Percentiles rank a stretch among this genome's conserved stretches.
Evolutionary conservation across 1,284 basidiomycete genomes (phyloP).

Genomic region (Ganoderma meredithae): DNA sequence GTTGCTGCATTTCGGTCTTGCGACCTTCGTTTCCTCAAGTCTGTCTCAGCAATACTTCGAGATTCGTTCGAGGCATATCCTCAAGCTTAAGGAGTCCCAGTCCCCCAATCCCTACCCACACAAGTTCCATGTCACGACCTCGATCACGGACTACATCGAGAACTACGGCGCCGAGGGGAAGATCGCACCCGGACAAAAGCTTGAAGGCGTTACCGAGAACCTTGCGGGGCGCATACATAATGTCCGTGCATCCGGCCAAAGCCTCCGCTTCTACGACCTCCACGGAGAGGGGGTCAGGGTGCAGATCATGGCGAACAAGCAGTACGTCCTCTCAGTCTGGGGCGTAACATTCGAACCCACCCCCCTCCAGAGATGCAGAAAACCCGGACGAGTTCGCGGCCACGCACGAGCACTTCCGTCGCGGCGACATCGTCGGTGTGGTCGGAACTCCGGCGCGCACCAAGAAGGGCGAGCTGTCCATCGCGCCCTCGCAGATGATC

Average conservation of each 20-base stretch:
- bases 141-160: slow-evolving; percentile 82
- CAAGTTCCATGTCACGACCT: slow-evolving; percentile 93
- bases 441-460: slow-evolving; percentile 90
- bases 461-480: slow-evolving; percentile 95
- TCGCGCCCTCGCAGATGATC: slow-evolving; percentile 83
- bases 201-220: slow-evolving; percentile 58
- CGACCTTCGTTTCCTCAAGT: slow-evolving; percentile 8
- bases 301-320: slow-evolving; percentile 93
- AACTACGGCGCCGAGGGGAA: slow-evolving; percentile 80
- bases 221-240: slow-evolving; percentile 94
- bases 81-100: slow-evolving; percentile 85
- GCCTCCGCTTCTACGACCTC: slow-evolving; percentile 95
- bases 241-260: slow-evolving; percentile 84
- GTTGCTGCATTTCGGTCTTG: slow-evolving; percentile 34
- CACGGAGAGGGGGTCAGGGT: slow-evolving; percentile 94
- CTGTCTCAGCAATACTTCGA: slow-evolving; percentile 92
- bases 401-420: slow-evolving; percentile 88
- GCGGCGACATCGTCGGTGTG: slow-evolving; percentile 97
- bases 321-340: slow-evolving; percentile 59
- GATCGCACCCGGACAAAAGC: slow-evolving; percentile 69
- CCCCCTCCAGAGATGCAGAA: slow-evolving; percentile 53
- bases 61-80: slow-evolving; percentile 88
- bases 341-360: neutral
- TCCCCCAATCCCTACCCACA: slow-evolving; percentile 97
- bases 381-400: slow-evolving; percentile 76